Conservation (phyloP, 1,284 basidiomycete species). For the Malassezia obtusa region DNA sequence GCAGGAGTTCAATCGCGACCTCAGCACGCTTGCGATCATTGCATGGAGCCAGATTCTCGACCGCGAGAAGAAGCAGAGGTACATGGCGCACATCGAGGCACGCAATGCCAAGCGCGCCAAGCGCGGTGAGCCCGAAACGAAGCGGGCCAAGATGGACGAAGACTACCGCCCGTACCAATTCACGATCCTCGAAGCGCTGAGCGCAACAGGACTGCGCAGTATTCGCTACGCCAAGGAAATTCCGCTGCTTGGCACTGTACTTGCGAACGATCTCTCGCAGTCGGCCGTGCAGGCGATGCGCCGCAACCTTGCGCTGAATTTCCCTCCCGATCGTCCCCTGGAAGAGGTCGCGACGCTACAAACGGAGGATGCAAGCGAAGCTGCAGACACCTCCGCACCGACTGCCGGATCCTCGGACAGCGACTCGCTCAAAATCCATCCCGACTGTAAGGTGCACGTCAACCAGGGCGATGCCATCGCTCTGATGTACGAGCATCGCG, state of each 20-base stretch:
- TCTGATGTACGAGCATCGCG: slow-evolving; percentile 81
- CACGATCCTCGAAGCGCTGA: slow-evolving; percentile 83
- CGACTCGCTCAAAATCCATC: slow-evolving; percentile 25
- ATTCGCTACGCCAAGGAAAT: slow-evolving; percentile 98
- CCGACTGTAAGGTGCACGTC: slow-evolving; percentile 40
- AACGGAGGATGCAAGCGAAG: slow-evolving; percentile 2
- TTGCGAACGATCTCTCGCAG: slow-evolving; percentile 84
- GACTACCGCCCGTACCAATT: slow-evolving; percentile 59
- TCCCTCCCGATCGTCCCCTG: slow-evolving; percentile 54
- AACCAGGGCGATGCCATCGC: slow-evolving; percentile 50
- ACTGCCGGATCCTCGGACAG: too few relatives aligned
- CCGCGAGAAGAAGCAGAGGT: slow-evolving; percentile 59
- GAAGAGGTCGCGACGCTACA: slow-evolving; percentile 25
- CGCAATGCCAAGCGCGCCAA: slow-evolving; percentile 16
- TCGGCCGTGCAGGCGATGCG: slow-evolving; percentile 77
- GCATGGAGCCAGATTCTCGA: slow-evolving; percentile 71
- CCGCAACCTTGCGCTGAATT: slow-evolving; percentile 80
- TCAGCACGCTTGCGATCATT: slow-evolving; percentile 77
- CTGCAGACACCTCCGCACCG: too few relatives aligned
- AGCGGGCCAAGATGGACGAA: slow-evolving; percentile 7
- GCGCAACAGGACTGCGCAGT: slow-evolving; percentile 85
- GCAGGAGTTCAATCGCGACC: slow-evolving; percentile 94
- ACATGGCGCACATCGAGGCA: slow-evolving; percentile 48
- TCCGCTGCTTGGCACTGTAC: slow-evolving; percentile 74
- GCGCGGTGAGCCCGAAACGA: slow-evolving; percentile 3